phyloP scores from a whole-genome alignment of 805 yeast species.

The Millerozyma acaciae region DNA sequence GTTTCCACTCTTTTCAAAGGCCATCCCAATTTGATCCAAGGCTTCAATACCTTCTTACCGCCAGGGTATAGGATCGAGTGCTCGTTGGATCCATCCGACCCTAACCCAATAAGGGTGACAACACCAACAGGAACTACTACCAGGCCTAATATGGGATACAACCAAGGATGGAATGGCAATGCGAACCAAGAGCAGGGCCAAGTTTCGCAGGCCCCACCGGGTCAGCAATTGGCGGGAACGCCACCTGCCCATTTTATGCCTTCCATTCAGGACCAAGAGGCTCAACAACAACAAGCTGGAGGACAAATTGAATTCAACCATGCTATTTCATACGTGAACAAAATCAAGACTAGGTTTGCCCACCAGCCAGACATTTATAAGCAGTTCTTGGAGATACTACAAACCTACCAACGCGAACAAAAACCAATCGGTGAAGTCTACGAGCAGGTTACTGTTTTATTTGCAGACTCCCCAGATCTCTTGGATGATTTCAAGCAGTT shows the following conservation, averaged over 20 bases:
- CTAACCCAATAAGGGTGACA: slow-evolving; percentile 88
- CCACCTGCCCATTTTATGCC: slow-evolving; percentile 5
- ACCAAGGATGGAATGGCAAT: slow-evolving; percentile 26
- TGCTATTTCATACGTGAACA: slow-evolving; percentile 94
- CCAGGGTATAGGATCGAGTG: slow-evolving; percentile 95
- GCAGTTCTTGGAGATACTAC: slow-evolving; percentile 88
- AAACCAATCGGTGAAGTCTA: slow-evolving; percentile 94
- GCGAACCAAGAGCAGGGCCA: slow-evolving; percentile 13
- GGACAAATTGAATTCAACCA: slow-evolving; percentile 93
- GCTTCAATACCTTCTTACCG: slow-evolving; percentile 95
- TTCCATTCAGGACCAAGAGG: slow-evolving; percentile 7
- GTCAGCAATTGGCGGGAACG: slow-evolving; percentile 2
- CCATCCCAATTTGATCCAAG: slow-evolving; percentile 90
- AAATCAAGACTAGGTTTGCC: slow-evolving; percentile 90
- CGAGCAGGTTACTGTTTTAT: slow-evolving; percentile 83
- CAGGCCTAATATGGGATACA: slow-evolving; percentile 48
- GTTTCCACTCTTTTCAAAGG: slow-evolving; percentile 90
- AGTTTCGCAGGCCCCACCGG: slow-evolving; percentile 6
- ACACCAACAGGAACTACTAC: slow-evolving; percentile 91
- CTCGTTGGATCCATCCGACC: slow-evolving; percentile 82
- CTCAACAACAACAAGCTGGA: slow-evolving; percentile 30
- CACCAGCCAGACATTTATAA: slow-evolving; percentile 95
- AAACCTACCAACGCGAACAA: slow-evolving; percentile 94
- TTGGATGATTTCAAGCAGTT: slow-evolving; percentile 93
- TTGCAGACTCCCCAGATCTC: slow-evolving; percentile 91